These are phyloP conservation scores for Jatropha podagrica DNA, from an alignment of 441 rosid genomes.

Conservation along the genomic window DNA sequence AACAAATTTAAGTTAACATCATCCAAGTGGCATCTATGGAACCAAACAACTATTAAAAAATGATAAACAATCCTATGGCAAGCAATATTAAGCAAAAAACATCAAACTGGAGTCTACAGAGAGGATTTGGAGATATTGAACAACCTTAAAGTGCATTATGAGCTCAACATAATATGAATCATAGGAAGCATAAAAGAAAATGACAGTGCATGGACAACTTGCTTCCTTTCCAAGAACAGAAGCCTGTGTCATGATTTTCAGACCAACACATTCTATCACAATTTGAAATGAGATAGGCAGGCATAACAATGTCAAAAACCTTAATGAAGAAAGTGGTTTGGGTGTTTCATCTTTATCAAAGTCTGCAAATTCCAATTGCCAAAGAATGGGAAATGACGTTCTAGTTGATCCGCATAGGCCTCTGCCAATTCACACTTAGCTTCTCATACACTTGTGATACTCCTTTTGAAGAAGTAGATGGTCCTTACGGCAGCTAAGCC, in stretches of 20 bases:
- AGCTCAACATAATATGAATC: background rate
- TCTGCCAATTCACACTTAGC: background rate
- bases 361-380: background rate
- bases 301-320: background rate
- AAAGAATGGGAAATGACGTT: background rate
- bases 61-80: constrained; percentile 5
- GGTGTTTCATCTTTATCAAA: background rate
- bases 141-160: background rate
- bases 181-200: background rate
- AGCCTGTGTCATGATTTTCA: background rate
- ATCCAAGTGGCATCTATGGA: constrained; percentile 15
- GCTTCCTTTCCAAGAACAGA: background rate
- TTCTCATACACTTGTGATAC: background rate
- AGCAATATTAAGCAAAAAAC: constrained; percentile 6
- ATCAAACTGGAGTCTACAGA: background rate
- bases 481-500: background rate
- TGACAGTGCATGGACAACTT: background rate
- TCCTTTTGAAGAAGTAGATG: background rate
- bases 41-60: constrained; percentile 8
- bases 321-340: background rate
- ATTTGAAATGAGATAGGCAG: constrained; percentile 1
- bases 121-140: background rate
- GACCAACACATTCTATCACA: background rate
- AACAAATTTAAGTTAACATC: constrained; percentile 17
- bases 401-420: background rate